These are phyloP conservation scores for Sordaria brevicollis DNA, from an alignment of 495 filamentous ascomycete species.

Conservation along the genomic window DNA sequence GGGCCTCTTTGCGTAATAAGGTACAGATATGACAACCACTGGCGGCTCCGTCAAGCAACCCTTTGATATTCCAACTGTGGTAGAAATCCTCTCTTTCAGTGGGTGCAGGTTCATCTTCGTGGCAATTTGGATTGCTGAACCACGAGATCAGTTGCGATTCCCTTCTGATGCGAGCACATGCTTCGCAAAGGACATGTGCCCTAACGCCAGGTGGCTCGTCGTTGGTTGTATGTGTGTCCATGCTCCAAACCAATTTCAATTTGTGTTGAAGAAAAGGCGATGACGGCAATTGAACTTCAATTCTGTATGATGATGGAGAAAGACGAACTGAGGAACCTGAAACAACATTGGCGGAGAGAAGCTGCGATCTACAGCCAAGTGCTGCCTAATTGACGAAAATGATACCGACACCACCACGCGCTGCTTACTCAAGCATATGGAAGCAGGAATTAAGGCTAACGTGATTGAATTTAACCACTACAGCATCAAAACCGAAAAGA, in stretches of 20 bases:
- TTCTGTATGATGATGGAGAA: neutral
- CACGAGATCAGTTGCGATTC: neutral
- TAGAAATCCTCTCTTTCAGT: neutral
- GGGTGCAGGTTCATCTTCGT: neutral
- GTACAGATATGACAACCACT: neutral
- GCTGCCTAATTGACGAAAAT: no score
- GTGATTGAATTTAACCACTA: no score
- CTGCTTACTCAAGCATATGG: no score
- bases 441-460: no score
- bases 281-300: neutral
- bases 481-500: no score
- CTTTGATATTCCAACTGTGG: neutral
- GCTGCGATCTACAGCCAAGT: no score
- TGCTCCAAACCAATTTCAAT: neutral
- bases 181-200: neutral
- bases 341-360: no score
- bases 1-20: neutral
- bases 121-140: neutral
- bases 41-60: neutral
- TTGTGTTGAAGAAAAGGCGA: neutral
- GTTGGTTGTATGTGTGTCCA: neutral
- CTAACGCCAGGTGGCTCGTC: neutral
- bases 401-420: no score
- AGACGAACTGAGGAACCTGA: no score
- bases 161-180: neutral